Evolutionary conservation across 202 grass and related monocot genomes (phyloP).

Genomic region (Cymbopogon flexuosus): DNA sequence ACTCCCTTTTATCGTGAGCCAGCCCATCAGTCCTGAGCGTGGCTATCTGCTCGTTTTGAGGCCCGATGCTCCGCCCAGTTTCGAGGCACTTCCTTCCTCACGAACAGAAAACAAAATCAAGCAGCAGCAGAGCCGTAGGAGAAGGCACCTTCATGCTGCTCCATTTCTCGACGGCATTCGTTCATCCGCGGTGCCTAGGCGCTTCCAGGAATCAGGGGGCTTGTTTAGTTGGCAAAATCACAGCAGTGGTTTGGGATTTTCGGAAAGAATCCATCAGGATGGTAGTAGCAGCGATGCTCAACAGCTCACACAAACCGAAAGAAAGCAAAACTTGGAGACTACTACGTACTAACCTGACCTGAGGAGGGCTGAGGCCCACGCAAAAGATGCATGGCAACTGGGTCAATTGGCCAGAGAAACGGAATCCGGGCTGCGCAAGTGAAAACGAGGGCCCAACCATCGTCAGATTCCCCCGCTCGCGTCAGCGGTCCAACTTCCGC

Average conservation of each 20-base stretch:
- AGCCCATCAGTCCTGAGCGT: not conserved
- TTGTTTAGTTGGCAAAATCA: no score
- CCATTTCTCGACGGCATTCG: no score
- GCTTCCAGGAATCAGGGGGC: no score
- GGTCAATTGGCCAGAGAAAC: not conserved
- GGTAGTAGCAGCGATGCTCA: no score
- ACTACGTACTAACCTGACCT: not conserved
- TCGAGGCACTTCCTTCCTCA: not conserved
- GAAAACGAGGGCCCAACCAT: slow-evolving; percentile 6
- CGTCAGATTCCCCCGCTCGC: not conserved
- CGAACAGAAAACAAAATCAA: not conserved
- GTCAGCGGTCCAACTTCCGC: not conserved
- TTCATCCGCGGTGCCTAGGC: no score
- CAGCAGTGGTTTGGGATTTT: no score
- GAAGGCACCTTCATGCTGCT: no score
- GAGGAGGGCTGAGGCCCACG: not conserved
- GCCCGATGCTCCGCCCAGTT: not conserved
- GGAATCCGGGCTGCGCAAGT: not conserved
- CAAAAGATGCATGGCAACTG: not conserved
- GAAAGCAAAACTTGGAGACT: no score
- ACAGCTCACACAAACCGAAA: no score
- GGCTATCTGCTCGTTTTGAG: not conserved
- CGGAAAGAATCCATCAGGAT: no score
- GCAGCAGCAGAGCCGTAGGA: no score
- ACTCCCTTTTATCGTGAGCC: not conserved